A percentile compares a stretch with the other conserved stretches of the same genome.
phyloP scores from a whole-genome alignment of 2,329 filamentous ascomycete species.

The Penicillium sclerotigenum region DNA sequence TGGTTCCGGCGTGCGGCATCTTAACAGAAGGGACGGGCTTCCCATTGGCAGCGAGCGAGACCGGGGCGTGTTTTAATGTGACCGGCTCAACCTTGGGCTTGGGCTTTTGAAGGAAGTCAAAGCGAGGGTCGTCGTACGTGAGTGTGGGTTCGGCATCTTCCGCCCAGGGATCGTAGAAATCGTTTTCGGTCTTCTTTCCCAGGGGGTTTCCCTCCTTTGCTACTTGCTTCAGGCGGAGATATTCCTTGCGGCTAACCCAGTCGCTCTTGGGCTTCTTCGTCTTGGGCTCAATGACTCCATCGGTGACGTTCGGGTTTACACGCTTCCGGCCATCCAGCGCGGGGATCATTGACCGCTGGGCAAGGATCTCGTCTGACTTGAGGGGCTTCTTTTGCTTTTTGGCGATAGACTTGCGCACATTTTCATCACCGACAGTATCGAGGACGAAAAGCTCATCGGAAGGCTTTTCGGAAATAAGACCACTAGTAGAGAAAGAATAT shows the following conservation, averaged over 20 bases:
- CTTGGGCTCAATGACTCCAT: slow-evolving; percentile 65
- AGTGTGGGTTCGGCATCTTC: slow-evolving; percentile 43
- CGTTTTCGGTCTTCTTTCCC: slow-evolving; percentile 56
- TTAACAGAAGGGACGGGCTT: slow-evolving; percentile 75
- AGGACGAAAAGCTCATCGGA: slow-evolving; percentile 82
- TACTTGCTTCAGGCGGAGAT: slow-evolving; percentile 71
- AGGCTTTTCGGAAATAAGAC: slow-evolving; percentile 77
- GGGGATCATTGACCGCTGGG: slow-evolving; percentile 75
- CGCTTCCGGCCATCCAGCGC: slow-evolving; percentile 78
- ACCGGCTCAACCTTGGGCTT: slow-evolving; percentile 67
- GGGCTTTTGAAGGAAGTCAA: slow-evolving; percentile 65
- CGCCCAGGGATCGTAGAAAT: slow-evolving; percentile 75
- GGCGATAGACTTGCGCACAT: slow-evolving; percentile 62
- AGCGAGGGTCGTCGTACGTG: slow-evolving; percentile 49
- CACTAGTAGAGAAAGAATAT: slow-evolving; percentile 52
- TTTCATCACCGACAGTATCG: slow-evolving; percentile 69
- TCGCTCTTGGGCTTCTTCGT: slow-evolving; percentile 73
- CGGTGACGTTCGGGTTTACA: slow-evolving; percentile 63
- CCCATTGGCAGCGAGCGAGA: slow-evolving; percentile 78
- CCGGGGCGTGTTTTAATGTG: slow-evolving; percentile 71
- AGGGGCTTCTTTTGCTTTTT: slow-evolving; percentile 78
- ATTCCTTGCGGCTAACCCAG: slow-evolving; percentile 81
- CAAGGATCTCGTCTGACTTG: slow-evolving; percentile 88
- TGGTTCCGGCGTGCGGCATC: slow-evolving; percentile 76
- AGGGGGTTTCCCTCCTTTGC: slow-evolving; percentile 62